A percentile compares a stretch with the other conserved stretches of the same genome.
Conservation (phyloP, 306 rosid species). For the Prunus mira region DNA sequence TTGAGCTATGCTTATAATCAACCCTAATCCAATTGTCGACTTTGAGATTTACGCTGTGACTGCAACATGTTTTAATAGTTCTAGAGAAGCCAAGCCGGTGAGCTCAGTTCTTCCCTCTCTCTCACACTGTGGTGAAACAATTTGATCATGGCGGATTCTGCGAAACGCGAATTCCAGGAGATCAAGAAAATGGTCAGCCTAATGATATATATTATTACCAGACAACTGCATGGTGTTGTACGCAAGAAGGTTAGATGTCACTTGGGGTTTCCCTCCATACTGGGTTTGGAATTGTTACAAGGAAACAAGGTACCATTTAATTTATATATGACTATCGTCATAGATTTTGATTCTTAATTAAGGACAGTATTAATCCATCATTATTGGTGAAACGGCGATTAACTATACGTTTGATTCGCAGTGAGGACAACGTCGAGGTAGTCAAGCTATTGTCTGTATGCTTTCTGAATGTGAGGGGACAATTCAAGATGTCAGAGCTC, state of each 20-base stretch:
- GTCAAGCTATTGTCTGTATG: background rate
- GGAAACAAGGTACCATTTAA: conserved; percentile 1
- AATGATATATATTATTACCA: background rate
- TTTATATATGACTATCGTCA: too few relatives aligned
- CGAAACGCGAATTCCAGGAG: background rate
- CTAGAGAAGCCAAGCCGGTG: background rate
- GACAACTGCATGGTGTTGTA: conserved; percentile 1
- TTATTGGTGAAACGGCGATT: too few relatives aligned
- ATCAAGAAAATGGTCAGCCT: background rate
- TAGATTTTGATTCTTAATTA: too few relatives aligned
- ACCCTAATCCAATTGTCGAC: background rate
- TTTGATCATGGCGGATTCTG: background rate
- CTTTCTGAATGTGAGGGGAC: background rate
- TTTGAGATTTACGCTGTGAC: conserved; percentile 16
- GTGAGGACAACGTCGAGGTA: background rate
- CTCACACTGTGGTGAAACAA: background rate
- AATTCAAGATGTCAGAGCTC: conserved; percentile 15
- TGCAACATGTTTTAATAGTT: background rate
- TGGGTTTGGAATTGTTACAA: conserved; percentile 25
- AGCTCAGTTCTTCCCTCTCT: background rate
- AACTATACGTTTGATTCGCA: background rate
- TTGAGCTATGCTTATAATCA: background rate
- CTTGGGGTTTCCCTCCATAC: background rate
- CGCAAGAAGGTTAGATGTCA: conserved; percentile 7
- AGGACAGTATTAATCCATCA: too few relatives aligned